A percentile compares a stretch with the other conserved stretches of the same genome.
Evolutionary conservation across 352 stramenopile genomes (phyloP).

Genomic region (Phytopythium mirpurense): DNA sequence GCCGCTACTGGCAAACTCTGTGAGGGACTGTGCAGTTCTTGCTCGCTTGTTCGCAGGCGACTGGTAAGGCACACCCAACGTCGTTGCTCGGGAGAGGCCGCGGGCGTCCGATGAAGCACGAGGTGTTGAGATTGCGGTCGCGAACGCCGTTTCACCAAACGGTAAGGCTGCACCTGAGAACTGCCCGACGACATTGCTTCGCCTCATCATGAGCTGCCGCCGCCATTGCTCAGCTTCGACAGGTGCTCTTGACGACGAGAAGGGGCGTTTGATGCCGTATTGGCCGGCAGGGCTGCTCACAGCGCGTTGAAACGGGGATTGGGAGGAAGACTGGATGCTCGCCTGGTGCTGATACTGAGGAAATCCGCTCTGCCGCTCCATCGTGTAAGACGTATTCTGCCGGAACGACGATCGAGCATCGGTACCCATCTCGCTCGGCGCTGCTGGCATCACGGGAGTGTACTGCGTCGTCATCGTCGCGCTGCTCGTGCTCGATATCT

Average conservation of each 20-base stretch:
- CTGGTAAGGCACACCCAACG: not conserved
- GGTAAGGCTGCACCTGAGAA: not conserved
- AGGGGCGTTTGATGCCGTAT: not conserved
- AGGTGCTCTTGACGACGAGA: not conserved
- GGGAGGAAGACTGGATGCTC: not conserved
- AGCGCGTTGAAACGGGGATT: not conserved
- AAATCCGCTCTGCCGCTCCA: not conserved
- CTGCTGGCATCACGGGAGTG: not conserved
- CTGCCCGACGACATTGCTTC: not conserved
- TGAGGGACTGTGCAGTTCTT: not conserved
- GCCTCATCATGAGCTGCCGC: not conserved
- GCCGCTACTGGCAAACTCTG: not conserved
- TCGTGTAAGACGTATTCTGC: not conserved
- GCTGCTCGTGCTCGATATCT: not conserved
- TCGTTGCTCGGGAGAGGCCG: not conserved
- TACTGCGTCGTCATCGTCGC: not conserved
- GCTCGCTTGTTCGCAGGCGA: conserved; percentile 6
- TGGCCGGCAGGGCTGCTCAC: not conserved
- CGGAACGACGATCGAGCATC: not conserved
- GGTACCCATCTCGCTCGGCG: not conserved
- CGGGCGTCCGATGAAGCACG: not conserved
- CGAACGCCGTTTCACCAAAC: not conserved
- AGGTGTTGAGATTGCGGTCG: not conserved
- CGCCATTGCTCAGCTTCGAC: not conserved
- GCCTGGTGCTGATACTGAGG: not conserved